Conservation (phyloP, 106 monocot species). For the Dioscorea zingiberensis region DNA sequence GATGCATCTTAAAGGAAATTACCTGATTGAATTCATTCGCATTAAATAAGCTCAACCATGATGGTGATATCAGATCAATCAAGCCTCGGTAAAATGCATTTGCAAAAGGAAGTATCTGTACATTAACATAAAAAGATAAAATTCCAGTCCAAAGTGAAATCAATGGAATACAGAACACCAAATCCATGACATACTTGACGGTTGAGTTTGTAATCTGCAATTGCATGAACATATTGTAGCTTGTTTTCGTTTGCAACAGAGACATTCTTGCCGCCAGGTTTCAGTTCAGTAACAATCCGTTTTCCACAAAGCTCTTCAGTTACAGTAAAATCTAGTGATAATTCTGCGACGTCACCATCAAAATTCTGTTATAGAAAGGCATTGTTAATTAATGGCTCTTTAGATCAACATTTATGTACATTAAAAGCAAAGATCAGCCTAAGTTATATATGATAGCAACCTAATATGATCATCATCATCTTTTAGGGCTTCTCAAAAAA, state of each 20-base stretch:
- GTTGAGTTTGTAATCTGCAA: slow-evolving; percentile 93
- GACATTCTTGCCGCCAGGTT: slow-evolving; percentile 65
- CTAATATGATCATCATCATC: too few relatives aligned
- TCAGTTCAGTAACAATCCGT: slow-evolving; percentile 61
- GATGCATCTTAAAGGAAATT: background rate
- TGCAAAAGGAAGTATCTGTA: slow-evolving; percentile 89
- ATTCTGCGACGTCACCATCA: slow-evolving; percentile 78
- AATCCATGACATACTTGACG: slow-evolving; percentile 48
- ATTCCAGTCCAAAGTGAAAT: background rate
- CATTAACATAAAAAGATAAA: background rate
- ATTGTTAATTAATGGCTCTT: too few relatives aligned
- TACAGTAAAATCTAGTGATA: slow-evolving; percentile 89
- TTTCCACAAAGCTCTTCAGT: slow-evolving; percentile 75
- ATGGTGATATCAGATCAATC: slow-evolving; percentile 83
- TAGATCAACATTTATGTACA: too few relatives aligned
- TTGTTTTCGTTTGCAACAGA: slow-evolving; percentile 86
- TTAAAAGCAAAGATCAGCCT: too few relatives aligned
- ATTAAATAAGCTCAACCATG: slow-evolving; percentile 92
- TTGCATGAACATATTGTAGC: slow-evolving; percentile 86
- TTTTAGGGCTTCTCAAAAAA: too few relatives aligned
- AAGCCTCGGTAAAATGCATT: slow-evolving; percentile 95
- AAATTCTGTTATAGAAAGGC: slow-evolving; percentile 39
- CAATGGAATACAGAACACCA: background rate
- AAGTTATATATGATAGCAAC: too few relatives aligned
- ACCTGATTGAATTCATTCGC: slow-evolving; percentile 99